Base-by-base conservation (phyloP, 345 rosid genomes). In the Trapa incisa region DNA sequence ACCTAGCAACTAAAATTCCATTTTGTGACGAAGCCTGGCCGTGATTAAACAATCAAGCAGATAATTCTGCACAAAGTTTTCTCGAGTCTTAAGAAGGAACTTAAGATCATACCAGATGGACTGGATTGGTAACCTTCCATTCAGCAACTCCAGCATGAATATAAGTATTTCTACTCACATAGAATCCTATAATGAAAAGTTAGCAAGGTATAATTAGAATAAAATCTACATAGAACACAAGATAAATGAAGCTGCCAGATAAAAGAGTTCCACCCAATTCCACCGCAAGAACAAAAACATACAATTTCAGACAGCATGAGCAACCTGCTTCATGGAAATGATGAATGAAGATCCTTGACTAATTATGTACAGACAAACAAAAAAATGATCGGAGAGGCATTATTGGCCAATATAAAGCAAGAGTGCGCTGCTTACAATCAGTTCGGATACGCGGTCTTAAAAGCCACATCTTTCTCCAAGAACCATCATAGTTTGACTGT, bases 401-500 rank as follows among this genome's bases (percentile, higher is more conserved):
- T 41, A 41, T 41, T 7, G 43, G 22, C 1, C 5, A 11, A 33
- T 5, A 17, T 57, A 33, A 9, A 54, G 65, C 60, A 0, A 29
- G 47, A 73, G 47, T 53, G 32, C 14, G 64, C 14, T 33, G 53
- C 72, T 72, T 76, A 88, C 98, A 97, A 86, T 93, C 97, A 47
- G 87, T 82, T n/a, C 98, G 92, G 67, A 90, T 81, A 76, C 97
- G 82, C 65, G 98, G 92, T 76, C 98, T 87, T 45, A 77, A 76
- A 68, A 93, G 90, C 98, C 98, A 90, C 98, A 93, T 93, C 80
- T 90, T 93, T 78, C 92, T 88, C 98, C 97, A 93, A 11, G 98
- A 93, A 61, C 97, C 92, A 68, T 86, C 89, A 67, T 87, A 88
- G 35, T 76, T 85, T 52, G 86, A 84, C 80, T 88, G 98, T 82